Conservation (phyloP, 164 flowering plant species). For the Santalum album region DNA sequence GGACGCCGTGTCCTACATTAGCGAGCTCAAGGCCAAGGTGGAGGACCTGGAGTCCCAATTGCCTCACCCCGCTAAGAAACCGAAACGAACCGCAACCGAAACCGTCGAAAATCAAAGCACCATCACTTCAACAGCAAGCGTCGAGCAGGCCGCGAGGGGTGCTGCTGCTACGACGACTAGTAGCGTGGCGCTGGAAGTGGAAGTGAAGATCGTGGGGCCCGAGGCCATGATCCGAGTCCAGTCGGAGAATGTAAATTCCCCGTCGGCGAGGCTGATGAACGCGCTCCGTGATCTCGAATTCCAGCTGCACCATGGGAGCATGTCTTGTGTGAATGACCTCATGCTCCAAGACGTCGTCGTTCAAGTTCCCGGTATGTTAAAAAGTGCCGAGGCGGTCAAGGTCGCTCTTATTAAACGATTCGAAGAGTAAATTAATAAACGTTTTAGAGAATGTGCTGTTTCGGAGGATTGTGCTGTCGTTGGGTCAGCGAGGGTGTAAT, state of each 20-base stretch:
- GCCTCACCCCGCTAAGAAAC: too few relatives aligned
- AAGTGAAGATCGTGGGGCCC: conserved; percentile 52
- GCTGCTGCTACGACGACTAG: background rate
- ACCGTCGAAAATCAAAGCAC: conserved; percentile 20
- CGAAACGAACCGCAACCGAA: conserved; percentile 11
- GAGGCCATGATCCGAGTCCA: conserved; percentile 67
- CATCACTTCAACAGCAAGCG: conserved; percentile 19
- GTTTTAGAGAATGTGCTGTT: too few relatives aligned
- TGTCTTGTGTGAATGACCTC: conserved; percentile 46
- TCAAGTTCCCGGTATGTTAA: conserved; percentile 31
- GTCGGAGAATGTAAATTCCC: conserved; percentile 43
- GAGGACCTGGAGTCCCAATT: too few relatives aligned
- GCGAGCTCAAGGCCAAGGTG: too few relatives aligned
- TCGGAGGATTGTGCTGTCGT: too few relatives aligned
- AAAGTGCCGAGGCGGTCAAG: conserved; percentile 32
- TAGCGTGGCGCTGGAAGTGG: conserved; percentile 30
- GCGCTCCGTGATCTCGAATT: conserved; percentile 52
- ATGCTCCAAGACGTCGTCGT: conserved; percentile 72
- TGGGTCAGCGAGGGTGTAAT: too few relatives aligned
- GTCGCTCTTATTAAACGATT: conserved; percentile 31
- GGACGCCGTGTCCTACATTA: too few relatives aligned
- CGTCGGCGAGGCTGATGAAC: conserved; percentile 48
- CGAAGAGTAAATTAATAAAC: too few relatives aligned
- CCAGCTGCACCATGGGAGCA: conserved; percentile 56
- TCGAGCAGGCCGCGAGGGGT: background rate